Evolutionary conservation across 495 filamentous ascomycete genomes (phyloP).

Genomic region (Trichoderma orchidacearum): DNA sequence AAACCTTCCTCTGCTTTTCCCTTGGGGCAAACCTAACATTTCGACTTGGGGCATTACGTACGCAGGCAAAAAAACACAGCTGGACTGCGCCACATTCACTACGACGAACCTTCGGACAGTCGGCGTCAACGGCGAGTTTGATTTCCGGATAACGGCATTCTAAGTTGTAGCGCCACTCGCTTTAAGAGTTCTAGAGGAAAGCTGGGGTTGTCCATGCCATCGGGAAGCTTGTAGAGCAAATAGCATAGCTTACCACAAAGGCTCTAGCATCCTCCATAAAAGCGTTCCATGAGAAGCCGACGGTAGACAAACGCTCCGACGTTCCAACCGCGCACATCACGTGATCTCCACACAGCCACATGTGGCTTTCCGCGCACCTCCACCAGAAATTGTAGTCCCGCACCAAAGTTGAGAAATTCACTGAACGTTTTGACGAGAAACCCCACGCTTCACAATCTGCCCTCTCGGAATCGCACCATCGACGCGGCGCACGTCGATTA

Average conservation of each 20-base stretch:
- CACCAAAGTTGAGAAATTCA: neutral
- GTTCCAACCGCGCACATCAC: no score
- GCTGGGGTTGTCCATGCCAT: no score
- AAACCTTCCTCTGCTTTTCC: neutral
- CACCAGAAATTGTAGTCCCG: neutral
- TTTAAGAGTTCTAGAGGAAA: no score
- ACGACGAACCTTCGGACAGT: neutral
- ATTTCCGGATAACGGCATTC: neutral
- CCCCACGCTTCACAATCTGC: neutral
- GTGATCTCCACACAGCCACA: neutral
- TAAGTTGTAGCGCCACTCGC: no score
- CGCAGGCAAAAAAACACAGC: neutral
- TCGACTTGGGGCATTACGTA: neutral
- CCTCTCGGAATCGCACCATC: neutral
- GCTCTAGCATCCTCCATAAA: no score
- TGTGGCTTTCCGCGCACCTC: neutral
- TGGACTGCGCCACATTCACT: neutral
- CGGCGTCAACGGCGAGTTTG: neutral
- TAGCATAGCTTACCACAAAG: no score
- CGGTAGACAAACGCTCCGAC: no score
- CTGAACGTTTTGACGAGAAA: neutral
- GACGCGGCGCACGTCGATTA: neutral
- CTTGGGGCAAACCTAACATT: neutral
- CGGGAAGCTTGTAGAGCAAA: no score
- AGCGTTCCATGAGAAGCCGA: no score